Evolutionary conservation across 345 rosid species (phyloP), one percentile per base, ranked within the genome.

Genomic region (Dipteronia sinensis): DNA sequence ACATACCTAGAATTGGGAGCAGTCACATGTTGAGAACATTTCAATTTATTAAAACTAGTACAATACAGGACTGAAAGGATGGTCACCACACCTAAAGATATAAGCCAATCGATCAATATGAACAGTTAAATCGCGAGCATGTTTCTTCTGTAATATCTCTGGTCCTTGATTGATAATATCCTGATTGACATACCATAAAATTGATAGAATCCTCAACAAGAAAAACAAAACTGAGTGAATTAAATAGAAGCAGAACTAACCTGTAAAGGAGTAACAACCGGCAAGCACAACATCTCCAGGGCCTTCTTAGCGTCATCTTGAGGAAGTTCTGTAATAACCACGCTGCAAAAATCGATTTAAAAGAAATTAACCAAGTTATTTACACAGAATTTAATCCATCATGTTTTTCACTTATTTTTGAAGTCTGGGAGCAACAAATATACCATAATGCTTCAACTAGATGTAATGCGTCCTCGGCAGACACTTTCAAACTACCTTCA

Each of bases 361-460:
- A 46, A 77, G 55, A 81, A 72, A 76, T 75, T 75, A 77, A 80
- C 75, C 51, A 82, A 75, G 70, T 65, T 63, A 63, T 53, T 67
- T 34, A 66, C 64, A 53, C 49, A 51, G 55, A 40, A 81, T 51
- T 23, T 63, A 67, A 40, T 49, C 67, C 78, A 73, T 69, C 62
- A 69, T 20, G 74, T 77, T 47, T 40, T 55, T 66, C 75, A 44
- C 49, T 65, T 25, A 78, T 67, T 75, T 72, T 77, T 61, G 29
- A 13, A 72, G 40, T 56, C 23, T 20, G 22, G n/a, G n/a, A n/a
- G n/a, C n/a, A 71, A 73, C 77, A 76, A 51, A 49, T 40, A 17
- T 84, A 96, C 98, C 98, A 90, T 73, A 97, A 89, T 67, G 99
- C 99, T 87, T 97, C 99, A 13, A 97, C 98, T 44, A 97, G 85